A percentile compares a stretch with the other conserved stretches of the same genome.
Conservation (phyloP, 2,329 filamentous ascomycete genomes). For the Aspergillus puulaauensis region DNA sequence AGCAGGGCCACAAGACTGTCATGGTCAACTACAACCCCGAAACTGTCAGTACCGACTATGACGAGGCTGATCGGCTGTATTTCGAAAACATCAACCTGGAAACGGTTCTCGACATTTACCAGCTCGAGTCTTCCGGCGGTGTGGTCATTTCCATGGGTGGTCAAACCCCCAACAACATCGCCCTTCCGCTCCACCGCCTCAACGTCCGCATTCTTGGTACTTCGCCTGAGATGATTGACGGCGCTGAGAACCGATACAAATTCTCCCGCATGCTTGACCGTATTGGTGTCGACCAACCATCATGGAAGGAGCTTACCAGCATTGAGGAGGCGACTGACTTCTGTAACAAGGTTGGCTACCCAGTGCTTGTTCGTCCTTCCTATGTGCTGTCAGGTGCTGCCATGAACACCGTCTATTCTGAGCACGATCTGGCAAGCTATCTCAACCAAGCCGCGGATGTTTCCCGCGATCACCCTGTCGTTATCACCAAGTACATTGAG, state of each 20-base stretch:
- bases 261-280: constrained; percentile 97
- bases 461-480: constrained; percentile 91
- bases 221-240: constrained; percentile 98
- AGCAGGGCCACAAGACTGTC: constrained; percentile 84
- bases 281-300: constrained; percentile 92
- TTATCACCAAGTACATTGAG: constrained; percentile 99
- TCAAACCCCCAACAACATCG: constrained; percentile 97
- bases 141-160: constrained; percentile 95
- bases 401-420: constrained; percentile 99
- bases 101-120: constrained; percentile 89
- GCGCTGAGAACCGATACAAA: constrained; percentile 95
- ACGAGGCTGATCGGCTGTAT: constrained; percentile 90
- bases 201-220: constrained; percentile 94
- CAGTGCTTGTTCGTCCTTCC: constrained; percentile 90
- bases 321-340: constrained; percentile 86
- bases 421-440: constrained; percentile 86
- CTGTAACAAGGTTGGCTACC: constrained; percentile 85
- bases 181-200: constrained; percentile 79
- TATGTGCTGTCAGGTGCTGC: constrained; percentile 96
- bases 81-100: constrained; percentile 95
- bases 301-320: constrained; percentile 96
- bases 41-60: constrained; percentile 86
- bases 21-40: constrained; percentile 97
- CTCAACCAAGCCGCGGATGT: constrained; percentile 89
- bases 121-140: constrained; percentile 77